Evolutionary conservation across 1,284 basidiomycete genomes (phyloP).

Genomic region (Phellopilus nigrolimitatus): DNA sequence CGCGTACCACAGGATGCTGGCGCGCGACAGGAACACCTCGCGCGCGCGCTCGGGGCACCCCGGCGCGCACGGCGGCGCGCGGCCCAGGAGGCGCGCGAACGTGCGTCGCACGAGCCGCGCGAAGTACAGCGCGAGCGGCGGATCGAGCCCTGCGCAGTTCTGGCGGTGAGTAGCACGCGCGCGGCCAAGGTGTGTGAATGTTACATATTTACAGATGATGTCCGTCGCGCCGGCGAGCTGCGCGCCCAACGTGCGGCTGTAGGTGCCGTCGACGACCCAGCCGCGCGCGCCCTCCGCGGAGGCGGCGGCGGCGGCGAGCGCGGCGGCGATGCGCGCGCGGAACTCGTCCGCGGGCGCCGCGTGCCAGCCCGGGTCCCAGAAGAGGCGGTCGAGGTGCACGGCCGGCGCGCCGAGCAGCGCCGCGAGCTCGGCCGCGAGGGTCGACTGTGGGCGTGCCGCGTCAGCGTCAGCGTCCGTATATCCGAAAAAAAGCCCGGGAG

Average conservation of each 20-base stretch:
- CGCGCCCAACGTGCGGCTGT: conserved; percentile 27
- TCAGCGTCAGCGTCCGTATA: neutral
- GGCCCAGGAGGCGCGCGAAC: conserved; percentile 41
- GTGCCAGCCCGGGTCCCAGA: conserved; percentile 48
- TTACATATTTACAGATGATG: conserved; percentile 48
- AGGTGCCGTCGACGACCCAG: conserved; percentile 52
- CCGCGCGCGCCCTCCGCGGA: conserved; percentile 31
- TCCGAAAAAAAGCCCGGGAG: neutral
- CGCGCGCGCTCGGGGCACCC: conserved; percentile 46
- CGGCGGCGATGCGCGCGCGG: conserved; percentile 29
- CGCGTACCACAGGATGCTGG: conserved; percentile 59
- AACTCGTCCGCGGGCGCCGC: conserved; percentile 36
- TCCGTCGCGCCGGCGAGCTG: conserved; percentile 44
- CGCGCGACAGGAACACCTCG: conserved; percentile 42
- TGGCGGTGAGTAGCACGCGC: conserved; percentile 1
- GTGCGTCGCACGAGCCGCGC: conserved; percentile 52
- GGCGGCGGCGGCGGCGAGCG: conserved; percentile 25
- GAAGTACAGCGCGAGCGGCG: conserved; percentile 53
- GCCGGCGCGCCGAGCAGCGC: too few relatives aligned
- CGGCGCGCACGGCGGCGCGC: conserved; percentile 40
- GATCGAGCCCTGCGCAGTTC: conserved; percentile 52
- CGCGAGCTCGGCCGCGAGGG: conserved; percentile 40
- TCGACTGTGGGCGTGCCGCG: conserved; percentile 38
- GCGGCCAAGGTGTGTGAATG: neutral
- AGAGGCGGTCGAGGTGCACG: conserved; percentile 40